Evolutionary conservation across 108 stramenopile genomes (phyloP).

Genomic region (Cylindrotheca closterium): DNA sequence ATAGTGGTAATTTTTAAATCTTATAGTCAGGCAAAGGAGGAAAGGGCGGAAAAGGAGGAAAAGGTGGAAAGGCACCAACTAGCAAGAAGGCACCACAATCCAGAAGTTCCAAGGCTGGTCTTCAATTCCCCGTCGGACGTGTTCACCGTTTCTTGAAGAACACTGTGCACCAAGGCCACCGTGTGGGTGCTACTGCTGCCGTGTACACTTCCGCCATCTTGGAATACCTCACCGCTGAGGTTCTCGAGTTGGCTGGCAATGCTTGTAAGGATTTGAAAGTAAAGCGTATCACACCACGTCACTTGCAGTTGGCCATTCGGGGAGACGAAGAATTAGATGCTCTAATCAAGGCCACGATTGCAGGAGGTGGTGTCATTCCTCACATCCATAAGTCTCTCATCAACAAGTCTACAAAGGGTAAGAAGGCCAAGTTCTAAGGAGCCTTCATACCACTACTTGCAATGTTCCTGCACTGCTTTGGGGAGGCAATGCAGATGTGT

Average conservation of each 20-base stretch:
- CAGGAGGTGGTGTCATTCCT: slow-evolving; percentile 99
- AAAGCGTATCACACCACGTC: slow-evolving; percentile 99
- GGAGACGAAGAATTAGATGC: slow-evolving; percentile 99
- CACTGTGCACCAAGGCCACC: slow-evolving; percentile 91
- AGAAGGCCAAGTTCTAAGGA: slow-evolving; percentile 66
- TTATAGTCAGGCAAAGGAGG: slow-evolving; percentile 91
- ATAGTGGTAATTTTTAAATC: too few relatives aligned
- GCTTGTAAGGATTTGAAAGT: slow-evolving; percentile 99
- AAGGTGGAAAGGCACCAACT: slow-evolving; percentile 98
- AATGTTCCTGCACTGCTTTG: too few relatives aligned
- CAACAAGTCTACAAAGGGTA: slow-evolving; percentile 93
- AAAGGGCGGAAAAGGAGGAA: slow-evolving; percentile 99
- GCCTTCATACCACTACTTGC: too few relatives aligned
- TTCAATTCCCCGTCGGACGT: slow-evolving; percentile 99
- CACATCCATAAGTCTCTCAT: slow-evolving; percentile 99
- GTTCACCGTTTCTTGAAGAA: slow-evolving; percentile 98
- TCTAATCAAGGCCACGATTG: slow-evolving; percentile 99
- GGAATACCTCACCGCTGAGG: slow-evolving; percentile 99
- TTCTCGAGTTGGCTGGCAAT: slow-evolving; percentile 98
- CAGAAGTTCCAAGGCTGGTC: slow-evolving; percentile 96
- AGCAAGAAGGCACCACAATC: slow-evolving; percentile 98
- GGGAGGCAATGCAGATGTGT: too few relatives aligned
- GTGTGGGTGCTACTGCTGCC: slow-evolving; percentile 98
- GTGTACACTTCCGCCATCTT: slow-evolving; percentile 99
- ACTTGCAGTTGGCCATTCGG: slow-evolving; percentile 99